Base-by-base conservation (phyloP, 176 grass and related monocot genomes). In the Chrysopogon serrulatus region DNA sequence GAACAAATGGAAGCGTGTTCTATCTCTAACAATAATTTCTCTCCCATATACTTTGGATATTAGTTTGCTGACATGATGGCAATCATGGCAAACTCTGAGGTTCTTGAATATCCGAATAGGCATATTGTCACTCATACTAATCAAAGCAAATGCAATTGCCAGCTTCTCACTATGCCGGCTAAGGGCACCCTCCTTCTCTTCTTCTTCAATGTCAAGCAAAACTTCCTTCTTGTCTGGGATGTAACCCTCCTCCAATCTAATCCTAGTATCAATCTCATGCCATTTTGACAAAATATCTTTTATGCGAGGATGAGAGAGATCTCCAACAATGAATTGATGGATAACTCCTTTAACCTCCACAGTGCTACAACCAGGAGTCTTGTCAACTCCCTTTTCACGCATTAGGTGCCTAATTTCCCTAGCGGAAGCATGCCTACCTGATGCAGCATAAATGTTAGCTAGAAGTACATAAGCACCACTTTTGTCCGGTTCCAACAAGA, bases 251-350 rank as follows among this genome's bases (percentile, higher is more conserved):
- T 90, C 88, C 44, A 88, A 77, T 40, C 85, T 91, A 73, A 88
- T 88, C 65, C 82, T 80, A 81, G 71, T 39, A 42, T 88, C 85
- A 65, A 91, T 85, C 81, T 91, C 89, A 57, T 88, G 64, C 89
- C 89, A 91, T 49, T 88, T 88, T 31, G 43, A 48, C 71, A 91
- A 77, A 81, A 91, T 91, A 54, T 91, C 77, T 82, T 80, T 81
- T 63, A 91, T 91, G 42, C 2, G 31, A 45, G 89, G 85, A 84
- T 91, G 89, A 77, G 89, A 91, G 64, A 82, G 53, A 48, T 91
- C 89, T 67, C 89, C 89, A 76, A 78, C 89, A 85, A 91, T 88
- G 82, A 91, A 91, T 79, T 91, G 81, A 72, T 91, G 85, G 23
- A 85, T 71, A 84, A 76, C 35, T 87, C 89, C 89, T 54, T 62